Evolutionary conservation across 768 basidiomycete genomes (phyloP), one percentile per base, ranked within the genome.

Genomic region (Pulveroboletus sp.): DNA sequence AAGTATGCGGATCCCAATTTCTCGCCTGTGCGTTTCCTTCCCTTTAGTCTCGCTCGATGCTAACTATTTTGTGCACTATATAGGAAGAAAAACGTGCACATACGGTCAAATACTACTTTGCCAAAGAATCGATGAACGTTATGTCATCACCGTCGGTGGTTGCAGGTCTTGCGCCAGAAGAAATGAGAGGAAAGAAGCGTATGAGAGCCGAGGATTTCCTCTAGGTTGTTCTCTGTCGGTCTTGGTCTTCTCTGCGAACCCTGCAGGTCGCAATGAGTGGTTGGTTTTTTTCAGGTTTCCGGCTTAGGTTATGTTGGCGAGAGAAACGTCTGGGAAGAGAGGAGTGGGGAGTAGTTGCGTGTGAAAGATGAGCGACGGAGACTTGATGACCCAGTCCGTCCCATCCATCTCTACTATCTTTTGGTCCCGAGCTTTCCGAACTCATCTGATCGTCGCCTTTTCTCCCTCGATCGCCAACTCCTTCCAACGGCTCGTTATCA

Each of bases 171-270:
- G 55, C 49, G 8, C 60, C 57, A 30, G 84, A 86, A 44, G 86
- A 87, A 60, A 72, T 78, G 43, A 78, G 86, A 56, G 89, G 89
- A 42, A 89, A 83, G 74, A 93, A 93, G 69, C 74, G 91, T 41
- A 86, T 89, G 41, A 76, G 89, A 57, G 91, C 91, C 30, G 89
- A 92, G 68, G 91, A 93, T 67, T 89, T 89, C 68, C 69, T 92
- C 59, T 90, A 69, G 62, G 43, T 39, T 53, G 26, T 53, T 44
- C 44, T 55, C 39, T 51, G 61, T 68, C 55, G 64, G 60, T 68
- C 61, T 54, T 46, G 59, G 60, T 66, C 47, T 64, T 60, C 54
- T 65, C 60, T 60, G 57, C 47, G 48, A 50, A 33, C 47, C 32
- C 60, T 53, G 50, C 62, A 60, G 60, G 58, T 67, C 50, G 60